A percentile compares a stretch with the other conserved stretches of the same genome.
These are phyloP conservation scores for Vickermania spadyakhi DNA, from an alignment of 208 protist species.

Conservation along the genomic window DNA sequence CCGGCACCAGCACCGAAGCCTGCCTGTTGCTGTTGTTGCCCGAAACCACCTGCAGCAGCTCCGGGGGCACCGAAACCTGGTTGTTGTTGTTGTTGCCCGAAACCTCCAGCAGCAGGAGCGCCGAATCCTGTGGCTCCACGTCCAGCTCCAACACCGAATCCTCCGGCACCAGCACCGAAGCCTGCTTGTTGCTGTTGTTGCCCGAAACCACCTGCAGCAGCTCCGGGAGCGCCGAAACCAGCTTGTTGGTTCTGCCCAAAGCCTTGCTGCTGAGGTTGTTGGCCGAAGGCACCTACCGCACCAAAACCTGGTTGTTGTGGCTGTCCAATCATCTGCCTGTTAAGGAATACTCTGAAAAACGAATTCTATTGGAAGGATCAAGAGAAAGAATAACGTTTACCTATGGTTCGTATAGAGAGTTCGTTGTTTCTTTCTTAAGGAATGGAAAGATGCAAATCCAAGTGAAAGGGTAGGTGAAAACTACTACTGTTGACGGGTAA, in stretches of 20 bases:
- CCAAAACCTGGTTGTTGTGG: constrained; percentile 4
- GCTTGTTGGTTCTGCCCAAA: constrained; percentile 16
- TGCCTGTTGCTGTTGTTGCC: constrained; percentile 17
- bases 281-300: constrained; percentile 20
- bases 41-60: constrained; percentile 29
- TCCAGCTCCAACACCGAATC: background rate
- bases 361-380: too few species aligned
- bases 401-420: too few species aligned
- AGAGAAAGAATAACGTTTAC: too few species aligned
- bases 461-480: too few species aligned
- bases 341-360: too few species aligned
- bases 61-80: constrained; percentile 14
- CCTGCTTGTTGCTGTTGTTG: constrained; percentile 17
- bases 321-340: constrained; percentile 23
- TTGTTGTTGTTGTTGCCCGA: constrained; percentile 30
- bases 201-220: constrained; percentile 22
- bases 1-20: constrained; percentile 10
- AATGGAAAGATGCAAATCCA: too few species aligned
- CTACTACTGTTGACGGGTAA: too few species aligned
- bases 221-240: constrained; percentile 20
- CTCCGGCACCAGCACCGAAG: constrained; percentile 24
- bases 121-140: constrained; percentile 7
- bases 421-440: too few species aligned
- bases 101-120: constrained; percentile 13
- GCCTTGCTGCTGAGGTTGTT: constrained; percentile 8